Percentiles rank a stretch among this genome's conserved stretches.
Evolutionary conservation across 2,329 filamentous ascomycete genomes (phyloP).

Genomic region (Ophiognomonia clavigignenti-juglandacearum): DNA sequence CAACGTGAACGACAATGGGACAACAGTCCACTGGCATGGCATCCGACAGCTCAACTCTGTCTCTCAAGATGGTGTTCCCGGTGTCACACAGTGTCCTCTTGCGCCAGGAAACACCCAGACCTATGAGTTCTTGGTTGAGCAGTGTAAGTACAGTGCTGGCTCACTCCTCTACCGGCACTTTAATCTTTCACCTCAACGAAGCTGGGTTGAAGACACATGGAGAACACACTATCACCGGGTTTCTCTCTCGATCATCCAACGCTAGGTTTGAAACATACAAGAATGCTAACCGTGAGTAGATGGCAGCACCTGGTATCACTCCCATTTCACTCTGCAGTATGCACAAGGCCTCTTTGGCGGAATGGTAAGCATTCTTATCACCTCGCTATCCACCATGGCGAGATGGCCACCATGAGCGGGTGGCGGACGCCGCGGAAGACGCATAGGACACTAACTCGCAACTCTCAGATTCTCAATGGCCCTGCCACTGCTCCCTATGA

Average conservation of each 20-base stretch:
- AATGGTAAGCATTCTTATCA: neutral
- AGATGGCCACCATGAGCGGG: too few species aligned
- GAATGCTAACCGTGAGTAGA: too few species aligned
- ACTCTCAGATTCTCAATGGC: constrained; percentile 32
- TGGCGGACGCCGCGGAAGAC: too few species aligned
- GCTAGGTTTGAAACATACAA: too few species aligned
- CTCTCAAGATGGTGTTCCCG: constrained; percentile 37
- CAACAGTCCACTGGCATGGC: constrained; percentile 44
- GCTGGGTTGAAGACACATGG: too few species aligned
- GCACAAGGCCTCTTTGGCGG: constrained; percentile 40
- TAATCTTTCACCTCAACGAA: too few species aligned
- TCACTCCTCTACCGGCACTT: too few species aligned
- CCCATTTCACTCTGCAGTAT: constrained; percentile 29
- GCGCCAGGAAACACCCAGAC: constrained; percentile 28
- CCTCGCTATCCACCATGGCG: constrained; percentile 16
- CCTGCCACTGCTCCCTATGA: constrained; percentile 42
- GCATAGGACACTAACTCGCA: neutral
- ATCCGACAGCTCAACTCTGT: constrained; percentile 38
- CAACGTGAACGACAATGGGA: constrained; percentile 39
- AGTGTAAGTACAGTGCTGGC: too few species aligned
- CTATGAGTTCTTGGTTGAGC: constrained; percentile 28
- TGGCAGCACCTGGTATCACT: constrained; percentile 34
- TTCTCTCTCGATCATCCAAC: too few species aligned
- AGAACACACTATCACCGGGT: too few species aligned
- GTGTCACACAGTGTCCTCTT: constrained; percentile 36